These are phyloP conservation scores for Orbilia oligospora DNA, from an alignment of 2,329 filamentous ascomycete species.

Conservation along the genomic window DNA sequence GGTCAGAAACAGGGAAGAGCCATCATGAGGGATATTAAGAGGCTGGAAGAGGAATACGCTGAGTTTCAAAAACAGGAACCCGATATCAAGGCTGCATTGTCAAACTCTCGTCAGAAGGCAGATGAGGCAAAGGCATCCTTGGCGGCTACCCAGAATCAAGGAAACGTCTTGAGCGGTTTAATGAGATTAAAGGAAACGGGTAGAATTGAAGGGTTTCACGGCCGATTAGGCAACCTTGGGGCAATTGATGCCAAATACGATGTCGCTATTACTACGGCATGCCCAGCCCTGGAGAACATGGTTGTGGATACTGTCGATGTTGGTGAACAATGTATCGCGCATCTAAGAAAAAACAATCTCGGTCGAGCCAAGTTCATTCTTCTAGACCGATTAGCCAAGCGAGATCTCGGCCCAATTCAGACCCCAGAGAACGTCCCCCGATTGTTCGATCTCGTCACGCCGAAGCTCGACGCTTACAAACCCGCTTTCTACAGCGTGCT, in stretches of 20 bases:
- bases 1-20: conserved; percentile 83
- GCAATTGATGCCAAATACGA: conserved; percentile 95
- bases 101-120: conserved; percentile 90
- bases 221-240: conserved; percentile 91
- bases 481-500: conserved; percentile 96
- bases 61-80: conserved; percentile 73
- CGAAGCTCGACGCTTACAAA: conserved; percentile 87
- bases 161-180: conserved; percentile 89
- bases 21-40: conserved; percentile 79
- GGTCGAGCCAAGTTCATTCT: conserved; percentile 98
- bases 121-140: conserved; percentile 94
- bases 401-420: conserved; percentile 83
- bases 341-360: conserved; percentile 95
- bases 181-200: conserved; percentile 97
- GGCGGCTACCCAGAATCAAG: conserved; percentile 89
- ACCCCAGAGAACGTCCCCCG: conserved; percentile 94
- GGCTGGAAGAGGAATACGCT: conserved; percentile 74
- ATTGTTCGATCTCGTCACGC: conserved; percentile 90
- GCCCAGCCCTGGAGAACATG: conserved; percentile 91
- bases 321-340: conserved; percentile 97
- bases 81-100: conserved; percentile 84
- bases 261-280: conserved; percentile 97
- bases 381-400: conserved; percentile 84
- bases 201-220: conserved; percentile 96
- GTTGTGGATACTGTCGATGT: conserved; percentile 96